Evolutionary conservation across 1,284 basidiomycete species (phyloP).

Genomic region (Cryptococcus wingfieldii): DNA sequence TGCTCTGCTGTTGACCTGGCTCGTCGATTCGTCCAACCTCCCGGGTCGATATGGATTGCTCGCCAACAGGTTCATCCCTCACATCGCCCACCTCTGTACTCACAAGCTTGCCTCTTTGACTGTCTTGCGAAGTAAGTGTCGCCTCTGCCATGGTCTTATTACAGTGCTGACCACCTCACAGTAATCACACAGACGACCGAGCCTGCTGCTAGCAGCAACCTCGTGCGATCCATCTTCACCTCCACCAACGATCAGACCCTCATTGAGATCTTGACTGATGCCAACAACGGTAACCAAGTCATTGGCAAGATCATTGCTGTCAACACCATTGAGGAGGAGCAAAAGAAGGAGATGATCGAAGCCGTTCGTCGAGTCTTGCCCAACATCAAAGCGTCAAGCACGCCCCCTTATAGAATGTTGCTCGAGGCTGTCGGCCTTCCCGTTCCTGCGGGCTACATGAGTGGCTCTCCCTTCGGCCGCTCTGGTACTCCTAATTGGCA

Average conservation of each 20-base stretch:
- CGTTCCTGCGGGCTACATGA: slow-evolving; percentile 54
- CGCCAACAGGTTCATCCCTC: slow-evolving; percentile 90
- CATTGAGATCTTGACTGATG: slow-evolving; percentile 87
- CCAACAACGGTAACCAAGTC: slow-evolving; percentile 90
- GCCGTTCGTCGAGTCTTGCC: slow-evolving; percentile 83
- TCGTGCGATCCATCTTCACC: slow-evolving; percentile 77
- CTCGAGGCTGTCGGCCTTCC: slow-evolving; percentile 92
- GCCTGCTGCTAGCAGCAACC: slow-evolving; percentile 65
- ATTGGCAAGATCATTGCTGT: slow-evolving; percentile 89
- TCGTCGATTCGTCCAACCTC: slow-evolving; percentile 89
- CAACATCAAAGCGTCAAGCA: slow-evolving; percentile 79
- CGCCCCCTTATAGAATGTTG: slow-evolving; percentile 85
- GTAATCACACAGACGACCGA: slow-evolving; percentile 88
- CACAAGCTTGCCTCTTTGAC: slow-evolving; percentile 96
- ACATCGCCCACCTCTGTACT: slow-evolving; percentile 92
- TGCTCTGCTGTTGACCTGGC: slow-evolving; percentile 89
- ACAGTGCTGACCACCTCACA: slow-evolving; percentile 4
- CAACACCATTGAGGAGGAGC: slow-evolving; percentile 65
- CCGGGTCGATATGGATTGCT: slow-evolving; percentile 87
- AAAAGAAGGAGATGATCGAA: slow-evolving; percentile 69
- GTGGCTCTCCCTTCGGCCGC: slow-evolving; percentile 8
- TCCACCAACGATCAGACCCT: slow-evolving; percentile 81
- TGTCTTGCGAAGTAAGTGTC: slow-evolving; percentile 63
- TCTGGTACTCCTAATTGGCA: slow-evolving; percentile 2
- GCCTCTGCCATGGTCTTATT: too few relatives aligned